Conservation (phyloP, 352 stramenopile species). For the Phytophthora melonis region DNA sequence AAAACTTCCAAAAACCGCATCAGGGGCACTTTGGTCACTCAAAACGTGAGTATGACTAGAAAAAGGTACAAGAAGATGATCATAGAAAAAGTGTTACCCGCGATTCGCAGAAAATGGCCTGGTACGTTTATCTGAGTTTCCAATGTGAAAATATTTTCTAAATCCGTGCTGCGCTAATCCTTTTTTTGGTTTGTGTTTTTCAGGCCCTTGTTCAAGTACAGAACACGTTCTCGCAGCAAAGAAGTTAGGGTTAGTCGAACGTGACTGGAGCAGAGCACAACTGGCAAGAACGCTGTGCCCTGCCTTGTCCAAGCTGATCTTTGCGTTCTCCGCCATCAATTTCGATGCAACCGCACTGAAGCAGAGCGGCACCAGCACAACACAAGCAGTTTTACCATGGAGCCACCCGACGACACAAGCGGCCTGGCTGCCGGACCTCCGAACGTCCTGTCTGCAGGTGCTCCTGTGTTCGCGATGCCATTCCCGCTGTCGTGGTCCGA, state of each 20-base stretch:
- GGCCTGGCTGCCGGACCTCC: too few relatives aligned
- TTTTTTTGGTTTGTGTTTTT: too few relatives aligned
- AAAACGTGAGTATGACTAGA: too few relatives aligned
- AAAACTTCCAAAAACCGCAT: too few relatives aligned
- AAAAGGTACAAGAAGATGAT: too few relatives aligned
- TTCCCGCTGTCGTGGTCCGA: neutral
- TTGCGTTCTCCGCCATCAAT: neutral
- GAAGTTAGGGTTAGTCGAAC: neutral
- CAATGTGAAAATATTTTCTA: too few relatives aligned
- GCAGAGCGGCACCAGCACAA: neutral
- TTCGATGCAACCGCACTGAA: neutral
- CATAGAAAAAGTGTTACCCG: too few relatives aligned
- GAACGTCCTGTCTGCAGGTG: neutral
- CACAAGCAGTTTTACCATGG: neutral
- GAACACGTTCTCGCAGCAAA: neutral
- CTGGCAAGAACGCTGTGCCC: neutral
- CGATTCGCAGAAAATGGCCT: too few relatives aligned
- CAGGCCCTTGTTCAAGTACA: slow-evolving; percentile 2
- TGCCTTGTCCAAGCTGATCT: neutral
- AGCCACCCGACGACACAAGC: neutral
- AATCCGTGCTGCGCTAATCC: too few relatives aligned
- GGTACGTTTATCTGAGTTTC: too few relatives aligned
- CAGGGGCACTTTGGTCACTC: too few relatives aligned
- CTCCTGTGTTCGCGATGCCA: neutral
- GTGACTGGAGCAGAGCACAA: slow-evolving; percentile 8